These are phyloP conservation scores for Monosporascus sp. DNA, from an alignment of 2,329 filamentous ascomycete genomes.

Conservation along the genomic window DNA sequence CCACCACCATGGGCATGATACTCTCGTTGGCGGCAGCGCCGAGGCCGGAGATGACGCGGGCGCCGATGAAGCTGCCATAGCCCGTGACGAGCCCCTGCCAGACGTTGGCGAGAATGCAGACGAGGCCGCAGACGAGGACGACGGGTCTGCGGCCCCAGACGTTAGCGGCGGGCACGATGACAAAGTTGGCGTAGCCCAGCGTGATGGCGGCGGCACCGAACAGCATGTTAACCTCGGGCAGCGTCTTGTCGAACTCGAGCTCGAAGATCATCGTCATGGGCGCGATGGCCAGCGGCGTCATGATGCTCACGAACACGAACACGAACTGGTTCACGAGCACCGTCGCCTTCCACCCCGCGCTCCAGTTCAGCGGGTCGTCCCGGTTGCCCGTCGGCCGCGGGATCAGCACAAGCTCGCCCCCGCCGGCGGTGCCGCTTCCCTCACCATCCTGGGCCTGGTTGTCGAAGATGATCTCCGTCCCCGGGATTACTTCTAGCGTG, in stretches of 20 bases:
- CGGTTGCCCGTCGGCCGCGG: conserved; percentile 16
- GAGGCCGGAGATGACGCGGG: conserved; percentile 25
- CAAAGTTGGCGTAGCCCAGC: conserved; percentile 28
- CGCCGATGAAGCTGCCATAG: conserved; percentile 26
- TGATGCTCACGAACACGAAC: conserved; percentile 29
- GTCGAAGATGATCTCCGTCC: conserved; percentile 15
- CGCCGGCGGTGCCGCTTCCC: neutral
- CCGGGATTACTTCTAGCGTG: conserved; percentile 8
- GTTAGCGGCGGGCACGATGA: conserved; percentile 27
- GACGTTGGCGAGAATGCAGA: conserved; percentile 25
- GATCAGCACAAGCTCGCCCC: conserved; percentile 16
- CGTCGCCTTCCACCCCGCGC: conserved; percentile 22
- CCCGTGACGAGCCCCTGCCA: conserved; percentile 26
- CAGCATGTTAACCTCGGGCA: conserved; percentile 28
- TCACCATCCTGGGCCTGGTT: conserved; percentile 2
- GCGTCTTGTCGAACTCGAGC: conserved; percentile 25
- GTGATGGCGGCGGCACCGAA: conserved; percentile 27
- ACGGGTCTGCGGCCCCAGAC: conserved; percentile 27
- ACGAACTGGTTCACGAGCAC: conserved; percentile 27
- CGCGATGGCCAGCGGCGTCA: conserved; percentile 29
- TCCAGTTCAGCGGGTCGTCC: conserved; percentile 29
- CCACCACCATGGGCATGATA: conserved; percentile 29
- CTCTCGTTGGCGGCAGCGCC: conserved; percentile 28
- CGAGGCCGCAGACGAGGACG: conserved; percentile 23
- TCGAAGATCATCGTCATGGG: conserved; percentile 30